A percentile compares a stretch with the other conserved stretches of the same genome.
These are phyloP conservation scores for Colletotrichum sp. DNA, from an alignment of 2,329 filamentous ascomycete species.

Conservation along the genomic window DNA sequence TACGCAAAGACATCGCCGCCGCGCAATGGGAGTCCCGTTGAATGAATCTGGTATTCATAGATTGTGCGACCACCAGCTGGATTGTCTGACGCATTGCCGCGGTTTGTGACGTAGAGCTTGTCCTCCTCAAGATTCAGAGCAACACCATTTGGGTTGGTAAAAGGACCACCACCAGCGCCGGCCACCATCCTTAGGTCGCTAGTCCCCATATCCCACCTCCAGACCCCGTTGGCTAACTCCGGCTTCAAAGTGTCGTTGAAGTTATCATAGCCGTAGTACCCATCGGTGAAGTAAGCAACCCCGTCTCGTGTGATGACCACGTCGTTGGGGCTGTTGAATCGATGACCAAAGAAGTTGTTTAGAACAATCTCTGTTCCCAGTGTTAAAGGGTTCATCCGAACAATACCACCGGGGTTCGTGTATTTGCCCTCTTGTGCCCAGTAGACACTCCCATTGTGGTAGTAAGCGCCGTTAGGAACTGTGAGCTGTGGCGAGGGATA, in stretches of 20 bases:
- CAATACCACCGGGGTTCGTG: constrained; percentile 14
- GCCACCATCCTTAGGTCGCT: constrained; percentile 15
- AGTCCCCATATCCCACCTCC: constrained; percentile 21
- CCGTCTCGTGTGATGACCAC: constrained; percentile 17
- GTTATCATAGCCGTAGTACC: constrained; percentile 22
- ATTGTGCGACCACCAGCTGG: constrained; percentile 22
- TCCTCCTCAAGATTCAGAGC: constrained; percentile 20
- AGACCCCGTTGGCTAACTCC: constrained; percentile 23
- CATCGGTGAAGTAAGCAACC: constrained; percentile 23
- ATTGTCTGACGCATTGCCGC: constrained; percentile 19
- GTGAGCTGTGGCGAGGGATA: constrained; percentile 21
- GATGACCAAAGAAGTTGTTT: constrained; percentile 21
- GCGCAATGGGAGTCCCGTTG: neutral
- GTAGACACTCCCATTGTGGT: constrained; percentile 22
- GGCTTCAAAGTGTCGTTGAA: constrained; percentile 24
- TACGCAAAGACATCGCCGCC: constrained; percentile 20
- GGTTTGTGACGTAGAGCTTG: constrained; percentile 23
- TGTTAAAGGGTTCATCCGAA: constrained; percentile 15
- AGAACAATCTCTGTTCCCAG: constrained; percentile 19
- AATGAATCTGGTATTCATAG: constrained; percentile 8
- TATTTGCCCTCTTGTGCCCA: constrained; percentile 23
- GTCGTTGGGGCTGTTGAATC: constrained; percentile 25
- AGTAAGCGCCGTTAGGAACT: constrained; percentile 22
- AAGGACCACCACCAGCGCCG: constrained; percentile 19
- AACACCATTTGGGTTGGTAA: constrained; percentile 24